A percentile compares a stretch with the other conserved stretches of the same genome.
Conservation (phyloP, 768 basidiomycete genomes). For the Mycena indigotica region DNA sequence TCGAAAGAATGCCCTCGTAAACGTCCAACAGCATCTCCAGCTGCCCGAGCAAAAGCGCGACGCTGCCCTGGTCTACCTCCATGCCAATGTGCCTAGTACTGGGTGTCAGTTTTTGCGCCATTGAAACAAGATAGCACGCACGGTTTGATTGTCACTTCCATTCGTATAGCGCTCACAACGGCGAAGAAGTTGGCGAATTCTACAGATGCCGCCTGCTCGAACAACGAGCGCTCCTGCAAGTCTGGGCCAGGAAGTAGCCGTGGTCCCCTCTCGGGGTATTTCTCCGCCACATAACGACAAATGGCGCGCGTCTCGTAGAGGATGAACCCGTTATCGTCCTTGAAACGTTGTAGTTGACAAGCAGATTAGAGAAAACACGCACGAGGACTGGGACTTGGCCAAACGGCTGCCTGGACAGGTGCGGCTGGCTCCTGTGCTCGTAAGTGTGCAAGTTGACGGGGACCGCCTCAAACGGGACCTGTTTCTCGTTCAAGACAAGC, state of each 20-base stretch:
- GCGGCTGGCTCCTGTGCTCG: neutral
- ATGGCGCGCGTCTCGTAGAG: constrained; percentile 1
- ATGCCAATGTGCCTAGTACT: neutral
- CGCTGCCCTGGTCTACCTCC: constrained; percentile 16
- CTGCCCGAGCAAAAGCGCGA: constrained; percentile 37
- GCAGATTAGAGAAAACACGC: neutral
- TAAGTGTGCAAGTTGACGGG: neutral
- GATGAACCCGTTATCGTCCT: constrained; percentile 1
- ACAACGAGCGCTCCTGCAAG: constrained; percentile 5
- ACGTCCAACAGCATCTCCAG: constrained; percentile 36
- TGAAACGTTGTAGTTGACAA: neutral
- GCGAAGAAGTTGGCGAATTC: constrained; percentile 45
- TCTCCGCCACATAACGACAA: constrained; percentile 1
- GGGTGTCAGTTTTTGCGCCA: neutral
- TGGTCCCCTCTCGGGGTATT: neutral
- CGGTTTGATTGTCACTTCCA: neutral
- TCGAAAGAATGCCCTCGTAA: constrained; percentile 46
- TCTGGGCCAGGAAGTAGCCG: neutral
- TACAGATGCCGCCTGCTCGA: constrained; percentile 37
- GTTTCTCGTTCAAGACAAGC: constrained; percentile 1
- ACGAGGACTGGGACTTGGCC: constrained; percentile 2
- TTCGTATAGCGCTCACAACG: constrained; percentile 22
- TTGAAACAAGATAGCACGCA: neutral
- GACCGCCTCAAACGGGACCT: neutral
- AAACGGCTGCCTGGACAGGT: neutral